phyloP scores from a whole-genome alignment of 257 asterid genomes.

The Petunia axillaris region DNA sequence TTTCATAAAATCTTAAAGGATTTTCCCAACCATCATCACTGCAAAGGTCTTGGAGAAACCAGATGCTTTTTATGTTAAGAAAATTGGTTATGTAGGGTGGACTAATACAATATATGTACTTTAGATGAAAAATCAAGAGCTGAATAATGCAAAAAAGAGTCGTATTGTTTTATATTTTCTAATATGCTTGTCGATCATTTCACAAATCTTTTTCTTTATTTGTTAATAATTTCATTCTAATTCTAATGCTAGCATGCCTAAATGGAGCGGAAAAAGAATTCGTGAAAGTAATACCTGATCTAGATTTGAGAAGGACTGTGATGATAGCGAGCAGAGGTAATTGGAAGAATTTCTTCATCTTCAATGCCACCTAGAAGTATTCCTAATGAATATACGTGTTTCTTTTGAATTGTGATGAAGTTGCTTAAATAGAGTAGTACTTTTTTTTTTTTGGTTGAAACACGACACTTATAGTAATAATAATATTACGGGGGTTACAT shows the following conservation, averaged over 20 bases:
- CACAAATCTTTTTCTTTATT: too few relatives aligned
- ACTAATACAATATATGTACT: neutral
- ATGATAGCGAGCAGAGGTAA: neutral
- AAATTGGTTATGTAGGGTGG: too few relatives aligned
- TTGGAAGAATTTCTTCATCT: neutral
- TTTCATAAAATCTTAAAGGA: too few relatives aligned
- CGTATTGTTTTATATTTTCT: neutral
- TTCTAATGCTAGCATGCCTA: neutral
- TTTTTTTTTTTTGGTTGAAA: too few relatives aligned
- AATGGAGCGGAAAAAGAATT: neutral
- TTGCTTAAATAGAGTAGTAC: neutral
- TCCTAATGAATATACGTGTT: neutral
- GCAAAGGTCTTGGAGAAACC: too few relatives aligned
- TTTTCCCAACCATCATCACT: too few relatives aligned
- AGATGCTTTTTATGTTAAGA: too few relatives aligned
- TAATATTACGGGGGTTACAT: too few relatives aligned
- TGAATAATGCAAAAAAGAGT: neutral
- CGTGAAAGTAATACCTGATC: constrained; percentile 1
- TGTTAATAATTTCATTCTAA: neutral
- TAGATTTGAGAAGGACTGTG: neutral
- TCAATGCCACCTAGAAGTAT: neutral
- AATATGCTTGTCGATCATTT: too few relatives aligned
- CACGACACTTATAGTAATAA: too few relatives aligned
- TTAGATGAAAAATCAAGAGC: neutral
- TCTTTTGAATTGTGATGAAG: neutral